Evolutionary conservation across 2,329 filamentous ascomycete species (phyloP).

Genomic region (Cladosporium colombiae): DNA sequence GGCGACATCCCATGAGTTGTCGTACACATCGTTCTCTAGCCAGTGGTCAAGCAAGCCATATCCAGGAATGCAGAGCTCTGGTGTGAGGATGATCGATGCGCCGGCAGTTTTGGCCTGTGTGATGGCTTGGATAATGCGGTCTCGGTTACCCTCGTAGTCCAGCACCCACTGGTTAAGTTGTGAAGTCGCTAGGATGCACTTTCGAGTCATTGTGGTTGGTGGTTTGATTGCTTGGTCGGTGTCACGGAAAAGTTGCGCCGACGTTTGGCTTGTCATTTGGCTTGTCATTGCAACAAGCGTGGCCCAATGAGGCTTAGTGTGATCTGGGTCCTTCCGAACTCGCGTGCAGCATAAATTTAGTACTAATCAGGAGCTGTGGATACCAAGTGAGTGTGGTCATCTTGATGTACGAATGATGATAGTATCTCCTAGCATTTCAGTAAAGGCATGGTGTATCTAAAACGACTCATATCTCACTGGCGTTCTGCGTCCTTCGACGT

Average conservation of each 20-base stretch:
- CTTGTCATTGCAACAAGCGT: neutral
- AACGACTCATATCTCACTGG: neutral
- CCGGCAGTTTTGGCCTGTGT: conserved; percentile 59
- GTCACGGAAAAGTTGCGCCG: conserved; percentile 15
- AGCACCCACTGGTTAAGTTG: conserved; percentile 52
- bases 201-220: conserved; percentile 32
- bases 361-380: neutral
- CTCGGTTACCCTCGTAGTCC: conserved; percentile 64
- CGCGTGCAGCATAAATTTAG: neutral
- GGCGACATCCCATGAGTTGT: conserved; percentile 61
- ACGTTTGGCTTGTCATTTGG: neutral
- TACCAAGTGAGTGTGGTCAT: neutral
- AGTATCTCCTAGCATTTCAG: neutral
- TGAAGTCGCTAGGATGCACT: conserved; percentile 46
- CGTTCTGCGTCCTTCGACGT: neutral
- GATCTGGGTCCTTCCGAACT: neutral
- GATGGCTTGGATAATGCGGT: conserved; percentile 65
- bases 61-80: conserved; percentile 56
- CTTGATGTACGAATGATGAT: neutral
- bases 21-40: conserved; percentile 44
- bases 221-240: conserved; percentile 13
- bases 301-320: neutral
- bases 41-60: conserved; percentile 70
- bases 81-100: conserved; percentile 58
- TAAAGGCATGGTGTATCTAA: neutral